Base-by-base conservation (phyloP, 257 asterid genomes). In the Linaria vulgaris region DNA sequence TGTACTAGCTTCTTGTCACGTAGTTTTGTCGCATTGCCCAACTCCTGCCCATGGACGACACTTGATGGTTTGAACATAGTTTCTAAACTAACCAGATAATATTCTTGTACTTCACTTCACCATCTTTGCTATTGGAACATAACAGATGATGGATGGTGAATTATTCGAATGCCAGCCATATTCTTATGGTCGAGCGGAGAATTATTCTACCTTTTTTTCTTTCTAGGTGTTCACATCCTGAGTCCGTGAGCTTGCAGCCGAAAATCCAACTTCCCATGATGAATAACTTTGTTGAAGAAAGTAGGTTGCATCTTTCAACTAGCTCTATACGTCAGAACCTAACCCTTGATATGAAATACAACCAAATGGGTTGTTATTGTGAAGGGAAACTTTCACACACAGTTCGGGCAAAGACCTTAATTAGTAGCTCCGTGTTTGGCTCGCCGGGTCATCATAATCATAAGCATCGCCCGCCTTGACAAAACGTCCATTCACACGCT, bases 401-500 rank as follows among this genome's bases (percentile, higher is more conserved):
- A 21, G 45, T 51, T 12, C 25, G 59, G 56, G 53, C 49, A 25
- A 27, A 53, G 54, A 52, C 15, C 65, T 50, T 25, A 66, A 68
- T 94, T 76, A 94, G 81, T 6, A 83, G 79, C 99, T 90, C 73
- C 77, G 76, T 73, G 88, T 79, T 61, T 73, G 85, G 74, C 78
- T 79, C 80, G 84, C 52, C 6, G 97, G 96, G 60, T 94, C 99
- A 43, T 94, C 99, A 46, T 89, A 84, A 66, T 94, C 99, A 63
- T 84, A 90, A 56, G 85, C 81, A 62, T 94, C 95, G 12, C 99
- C 99, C 12, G 87, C 95, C 94, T 94, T 94, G 67, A 94, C 85
- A 69, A 94, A 94, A 11, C 99, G 91, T 41, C 99, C 96, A 76
- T 94, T 94, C 34, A 89, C 99, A 66, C 97, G 99, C 70, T 63